Percentiles rank a stretch among this genome's conserved stretches.
Conservation (phyloP, 805 yeast genomes). For the Candida ulmi region DNA sequence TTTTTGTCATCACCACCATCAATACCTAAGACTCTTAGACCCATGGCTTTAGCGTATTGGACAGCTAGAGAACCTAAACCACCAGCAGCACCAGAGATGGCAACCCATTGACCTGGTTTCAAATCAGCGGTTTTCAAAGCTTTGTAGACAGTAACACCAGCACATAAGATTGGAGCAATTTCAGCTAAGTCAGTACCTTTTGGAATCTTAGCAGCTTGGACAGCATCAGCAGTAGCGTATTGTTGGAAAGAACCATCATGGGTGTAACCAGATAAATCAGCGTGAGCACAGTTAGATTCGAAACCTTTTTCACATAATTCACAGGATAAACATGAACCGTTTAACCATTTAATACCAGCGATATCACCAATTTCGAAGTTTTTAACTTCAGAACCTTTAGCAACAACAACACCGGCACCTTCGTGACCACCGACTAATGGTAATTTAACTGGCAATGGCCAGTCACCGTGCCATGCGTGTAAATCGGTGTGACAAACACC, state of each 20-base stretch:
- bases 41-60: conserved; percentile 77
- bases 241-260: conserved; percentile 91
- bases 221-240: conserved; percentile 83
- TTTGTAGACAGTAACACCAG: conserved; percentile 89
- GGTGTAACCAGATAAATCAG: conserved; percentile 79
- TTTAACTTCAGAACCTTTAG: conserved; percentile 60
- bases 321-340: conserved; percentile 71
- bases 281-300: conserved; percentile 68
- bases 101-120: conserved; percentile 69
- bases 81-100: conserved; percentile 76
- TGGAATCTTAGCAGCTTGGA: conserved; percentile 80
- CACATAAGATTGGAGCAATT: conserved; percentile 81
- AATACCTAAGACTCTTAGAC: conserved; percentile 63
- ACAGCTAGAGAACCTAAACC: conserved; percentile 72
- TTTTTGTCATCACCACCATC: conserved; percentile 67
- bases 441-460: conserved; percentile 73
- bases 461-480: conserved; percentile 93
- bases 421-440: conserved; percentile 88
- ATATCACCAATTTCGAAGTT: conserved; percentile 74
- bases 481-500: conserved; percentile 94
- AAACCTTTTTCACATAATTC: conserved; percentile 63
- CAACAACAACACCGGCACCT: conserved; percentile 85
- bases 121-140: conserved; percentile 77
- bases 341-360: conserved; percentile 84
- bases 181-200: conserved; percentile 67